Conservation (phyloP, 805 yeast species). For the Nakazawaea anatomiae region DNA sequence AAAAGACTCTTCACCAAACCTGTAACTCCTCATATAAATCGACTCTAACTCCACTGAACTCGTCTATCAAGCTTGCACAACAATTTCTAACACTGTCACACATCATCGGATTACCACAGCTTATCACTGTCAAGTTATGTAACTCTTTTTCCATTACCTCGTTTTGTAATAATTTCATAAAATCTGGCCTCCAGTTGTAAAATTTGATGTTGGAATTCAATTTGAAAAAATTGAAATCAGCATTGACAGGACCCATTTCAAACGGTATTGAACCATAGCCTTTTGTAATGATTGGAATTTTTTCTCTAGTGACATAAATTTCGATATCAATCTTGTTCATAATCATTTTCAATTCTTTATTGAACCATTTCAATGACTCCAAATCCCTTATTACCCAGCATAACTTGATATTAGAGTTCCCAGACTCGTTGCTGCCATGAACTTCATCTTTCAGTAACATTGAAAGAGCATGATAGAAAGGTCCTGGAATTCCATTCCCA, state of each 20-base stretch:
- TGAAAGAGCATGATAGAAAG: constrained; percentile 35
- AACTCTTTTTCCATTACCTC: constrained; percentile 33
- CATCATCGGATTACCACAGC: constrained; percentile 51
- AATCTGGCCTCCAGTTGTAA: constrained; percentile 39
- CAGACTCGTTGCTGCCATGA: constrained; percentile 10
- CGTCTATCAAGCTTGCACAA: constrained; percentile 26
- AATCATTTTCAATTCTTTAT: constrained; percentile 31
- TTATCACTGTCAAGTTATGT: constrained; percentile 35
- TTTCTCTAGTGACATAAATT: constrained; percentile 19
- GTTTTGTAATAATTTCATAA: constrained; percentile 28
- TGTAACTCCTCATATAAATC: constrained; percentile 55
- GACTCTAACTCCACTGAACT: constrained; percentile 30
- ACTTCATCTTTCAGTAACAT: constrained; percentile 18
- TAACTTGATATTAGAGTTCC: constrained; percentile 31
- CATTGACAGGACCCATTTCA: background rate
- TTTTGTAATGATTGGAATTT: background rate
- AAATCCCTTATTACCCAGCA: constrained; percentile 39
- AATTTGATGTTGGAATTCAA: constrained; percentile 29
- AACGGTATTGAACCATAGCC: no score
- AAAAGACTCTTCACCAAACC: constrained; percentile 34
- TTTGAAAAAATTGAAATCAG: constrained; percentile 6
- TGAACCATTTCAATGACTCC: constrained; percentile 37
- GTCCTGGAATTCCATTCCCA: constrained; percentile 56
- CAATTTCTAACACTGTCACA: constrained; percentile 46
- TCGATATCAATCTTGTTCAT: constrained; percentile 12